These are phyloP conservation scores for Paecilomyces formosus DNA, from an alignment of 2,329 filamentous ascomycete species.

Conservation along the genomic window DNA sequence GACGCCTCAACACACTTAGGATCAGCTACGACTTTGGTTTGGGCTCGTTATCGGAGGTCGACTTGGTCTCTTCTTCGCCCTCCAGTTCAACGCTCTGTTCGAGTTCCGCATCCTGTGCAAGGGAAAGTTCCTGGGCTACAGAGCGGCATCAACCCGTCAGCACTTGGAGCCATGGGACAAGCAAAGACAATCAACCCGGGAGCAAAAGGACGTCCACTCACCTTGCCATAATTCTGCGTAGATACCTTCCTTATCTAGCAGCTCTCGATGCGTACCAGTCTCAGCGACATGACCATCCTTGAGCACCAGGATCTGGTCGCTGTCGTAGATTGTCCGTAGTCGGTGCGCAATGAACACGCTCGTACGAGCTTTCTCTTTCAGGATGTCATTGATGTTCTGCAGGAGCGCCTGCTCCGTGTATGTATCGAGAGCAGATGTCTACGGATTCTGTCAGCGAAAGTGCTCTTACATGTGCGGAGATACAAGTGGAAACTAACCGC, in stretches of 20 bases:
- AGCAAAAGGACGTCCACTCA: constrained; percentile 37
- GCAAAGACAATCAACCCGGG: background rate
- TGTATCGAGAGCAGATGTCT: constrained; percentile 82
- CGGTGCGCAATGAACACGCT: constrained; percentile 94
- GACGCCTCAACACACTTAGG: background rate
- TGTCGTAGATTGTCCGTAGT: constrained; percentile 86
- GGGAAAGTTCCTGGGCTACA: constrained; percentile 55
- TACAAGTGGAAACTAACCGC: constrained; percentile 47
- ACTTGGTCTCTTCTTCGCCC: constrained; percentile 16
- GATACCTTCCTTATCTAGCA: constrained; percentile 65
- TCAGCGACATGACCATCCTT: constrained; percentile 80
- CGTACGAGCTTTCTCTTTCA: constrained; percentile 79
- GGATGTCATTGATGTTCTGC: constrained; percentile 84
- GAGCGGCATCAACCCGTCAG: constrained; percentile 1
- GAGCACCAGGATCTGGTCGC: constrained; percentile 85
- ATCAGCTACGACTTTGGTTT: constrained; percentile 2
- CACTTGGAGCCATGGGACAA: background rate
- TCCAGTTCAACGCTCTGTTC: constrained; percentile 36
- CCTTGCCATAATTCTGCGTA: constrained; percentile 89
- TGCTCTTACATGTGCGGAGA: background rate
- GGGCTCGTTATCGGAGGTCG: constrained; percentile 3
- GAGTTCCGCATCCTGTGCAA: constrained; percentile 28
- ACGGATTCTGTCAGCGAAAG: constrained; percentile 3
- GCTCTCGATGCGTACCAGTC: constrained; percentile 74
- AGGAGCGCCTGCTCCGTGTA: constrained; percentile 88